These are phyloP conservation scores for Asclepias syriaca DNA, from an alignment of 257 asterid species.

Conservation along the genomic window DNA sequence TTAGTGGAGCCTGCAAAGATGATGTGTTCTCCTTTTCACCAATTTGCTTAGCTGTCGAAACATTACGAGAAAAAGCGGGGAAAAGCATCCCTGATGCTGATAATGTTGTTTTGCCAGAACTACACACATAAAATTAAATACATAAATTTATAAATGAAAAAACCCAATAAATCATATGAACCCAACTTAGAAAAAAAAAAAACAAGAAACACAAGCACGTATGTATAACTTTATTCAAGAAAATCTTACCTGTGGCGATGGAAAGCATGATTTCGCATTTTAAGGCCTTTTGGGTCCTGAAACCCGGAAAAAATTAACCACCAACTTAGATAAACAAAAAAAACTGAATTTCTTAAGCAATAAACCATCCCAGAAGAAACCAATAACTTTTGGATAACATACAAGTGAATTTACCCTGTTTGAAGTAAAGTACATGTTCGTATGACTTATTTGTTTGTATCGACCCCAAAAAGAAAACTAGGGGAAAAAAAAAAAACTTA, in stretches of 20 bases:
- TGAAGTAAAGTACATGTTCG: background rate
- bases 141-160: background rate
- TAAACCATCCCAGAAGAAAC: background rate
- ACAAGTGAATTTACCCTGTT: background rate
- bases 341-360: background rate
- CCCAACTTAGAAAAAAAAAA: too few species aligned
- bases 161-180: background rate
- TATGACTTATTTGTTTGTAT: background rate
- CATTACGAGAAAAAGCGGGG: slow-evolving; percentile 39
- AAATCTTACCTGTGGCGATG: slow-evolving; percentile 76
- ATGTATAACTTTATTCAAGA: background rate
- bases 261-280: slow-evolving; percentile 92
- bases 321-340: slow-evolving; percentile 1
- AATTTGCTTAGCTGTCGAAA: slow-evolving; percentile 19
- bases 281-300: slow-evolving; percentile 95
- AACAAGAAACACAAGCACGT: background rate
- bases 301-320: background rate
- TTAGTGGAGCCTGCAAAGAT: slow-evolving; percentile 29
- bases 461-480: background rate
- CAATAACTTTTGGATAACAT: background rate
- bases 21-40: slow-evolving; percentile 17
- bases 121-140: slow-evolving; percentile 19
- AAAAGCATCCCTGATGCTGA: slow-evolving; percentile 92
- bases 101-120: slow-evolving; percentile 87
- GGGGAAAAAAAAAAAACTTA: slow-evolving; percentile 28